Evolutionary conservation across 2,329 filamentous ascomycete genomes (phyloP).

Genomic region (Phyllosticta paracitricarpa): DNA sequence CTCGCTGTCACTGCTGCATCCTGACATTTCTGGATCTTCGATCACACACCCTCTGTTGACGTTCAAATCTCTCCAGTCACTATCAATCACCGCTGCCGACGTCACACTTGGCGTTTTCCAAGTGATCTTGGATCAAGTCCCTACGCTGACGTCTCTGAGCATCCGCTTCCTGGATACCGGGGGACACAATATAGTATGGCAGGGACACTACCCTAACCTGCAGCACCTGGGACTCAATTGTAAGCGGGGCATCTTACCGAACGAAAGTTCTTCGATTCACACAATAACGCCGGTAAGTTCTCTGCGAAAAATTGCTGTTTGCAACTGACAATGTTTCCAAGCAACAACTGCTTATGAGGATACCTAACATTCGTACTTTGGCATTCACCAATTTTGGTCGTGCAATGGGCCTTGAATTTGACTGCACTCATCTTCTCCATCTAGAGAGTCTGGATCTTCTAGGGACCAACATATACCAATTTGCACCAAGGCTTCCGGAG

Average conservation of each 20-base stretch:
- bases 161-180: slow-evolving; percentile 13
- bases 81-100: slow-evolving; percentile 16
- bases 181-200: slow-evolving; percentile 15
- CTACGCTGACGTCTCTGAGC: slow-evolving; percentile 19
- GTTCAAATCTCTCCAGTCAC: slow-evolving; percentile 18
- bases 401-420: not conserved
- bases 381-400: slow-evolving; percentile 11
- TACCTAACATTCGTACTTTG: slow-evolving; percentile 15
- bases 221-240: slow-evolving; percentile 15
- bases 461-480: not conserved
- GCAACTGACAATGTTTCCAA: not conserved
- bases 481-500: not conserved
- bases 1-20: slow-evolving; percentile 22
- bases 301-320: not conserved
- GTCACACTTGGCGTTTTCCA: slow-evolving; percentile 19
- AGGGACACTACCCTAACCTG: slow-evolving; percentile 19
- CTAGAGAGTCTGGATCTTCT: not conserved
- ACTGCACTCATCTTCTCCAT: slow-evolving; percentile 1
- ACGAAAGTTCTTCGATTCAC: not conserved
- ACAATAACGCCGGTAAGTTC: not conserved
- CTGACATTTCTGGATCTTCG: slow-evolving; percentile 18
- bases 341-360: slow-evolving; percentile 9
- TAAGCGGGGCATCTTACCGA: too few relatives aligned
- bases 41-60: slow-evolving; percentile 22
- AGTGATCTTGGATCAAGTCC: slow-evolving; percentile 20